A percentile compares a stretch with the other conserved stretches of the same genome.
Evolutionary conservation across 2,329 filamentous ascomycete species (phyloP).

Genomic region (Phaeosphaeriaceae sp.): DNA sequence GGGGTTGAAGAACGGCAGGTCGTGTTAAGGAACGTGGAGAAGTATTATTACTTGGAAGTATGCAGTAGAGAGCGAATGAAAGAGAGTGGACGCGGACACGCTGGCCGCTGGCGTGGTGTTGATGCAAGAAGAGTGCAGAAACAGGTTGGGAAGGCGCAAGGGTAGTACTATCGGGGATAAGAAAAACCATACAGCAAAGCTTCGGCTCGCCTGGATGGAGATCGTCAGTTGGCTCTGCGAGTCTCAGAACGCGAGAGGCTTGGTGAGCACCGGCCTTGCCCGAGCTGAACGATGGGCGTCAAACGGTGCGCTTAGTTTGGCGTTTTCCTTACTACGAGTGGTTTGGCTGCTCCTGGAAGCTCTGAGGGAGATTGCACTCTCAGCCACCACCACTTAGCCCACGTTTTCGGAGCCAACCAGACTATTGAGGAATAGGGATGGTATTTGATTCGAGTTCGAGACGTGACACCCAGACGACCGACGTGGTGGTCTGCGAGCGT

Average conservation of each 20-base stretch:
- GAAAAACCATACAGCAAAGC: slow-evolving; percentile 12
- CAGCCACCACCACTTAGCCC: slow-evolving; percentile 26
- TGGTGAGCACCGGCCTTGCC: slow-evolving; percentile 19
- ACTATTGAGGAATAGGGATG: slow-evolving; percentile 18
- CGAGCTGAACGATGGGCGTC: slow-evolving; percentile 30
- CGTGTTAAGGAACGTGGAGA: slow-evolving; percentile 14
- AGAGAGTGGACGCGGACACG: slow-evolving; percentile 29
- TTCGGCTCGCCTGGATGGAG: slow-evolving; percentile 23
- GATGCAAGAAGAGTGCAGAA: slow-evolving; percentile 35
- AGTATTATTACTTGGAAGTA: slow-evolving; percentile 19
- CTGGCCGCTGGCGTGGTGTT: slow-evolving; percentile 30
- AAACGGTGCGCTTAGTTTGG: slow-evolving; percentile 30
- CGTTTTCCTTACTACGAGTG: slow-evolving; percentile 26
- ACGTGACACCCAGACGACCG: slow-evolving; percentile 24
- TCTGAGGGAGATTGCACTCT: slow-evolving; percentile 38
- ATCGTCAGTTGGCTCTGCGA: slow-evolving; percentile 33
- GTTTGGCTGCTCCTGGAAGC: slow-evolving; percentile 24
- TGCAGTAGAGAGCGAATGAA: slow-evolving; percentile 25
- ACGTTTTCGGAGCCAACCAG: slow-evolving; percentile 18
- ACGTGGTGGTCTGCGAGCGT: slow-evolving; percentile 1
- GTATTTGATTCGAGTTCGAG: slow-evolving; percentile 8
- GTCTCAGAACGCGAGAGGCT: slow-evolving; percentile 29
- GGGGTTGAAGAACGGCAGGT: slow-evolving; percentile 17
- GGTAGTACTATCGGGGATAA: slow-evolving; percentile 30
- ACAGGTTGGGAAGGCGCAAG: slow-evolving; percentile 21